Conservation (phyloP, 208 protist species). For the Naegleria gruberi region DNA sequence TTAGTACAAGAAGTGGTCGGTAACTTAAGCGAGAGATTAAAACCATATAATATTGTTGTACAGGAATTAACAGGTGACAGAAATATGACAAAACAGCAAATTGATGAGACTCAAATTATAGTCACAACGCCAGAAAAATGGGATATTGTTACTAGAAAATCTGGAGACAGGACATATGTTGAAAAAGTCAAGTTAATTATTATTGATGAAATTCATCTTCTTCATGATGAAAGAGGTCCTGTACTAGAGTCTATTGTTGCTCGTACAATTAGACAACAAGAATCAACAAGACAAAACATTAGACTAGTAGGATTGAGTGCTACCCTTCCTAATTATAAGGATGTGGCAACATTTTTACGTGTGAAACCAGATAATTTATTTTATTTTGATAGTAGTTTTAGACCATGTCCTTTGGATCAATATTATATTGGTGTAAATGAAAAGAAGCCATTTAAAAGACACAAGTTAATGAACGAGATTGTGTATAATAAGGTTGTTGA, state of each 20-base stretch:
- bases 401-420: conserved; percentile 95
- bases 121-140: conserved; percentile 99
- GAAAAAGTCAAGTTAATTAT: conserved; percentile 78
- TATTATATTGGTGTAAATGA: conserved; percentile 93
- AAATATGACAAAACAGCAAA: conserved; percentile 86
- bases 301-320: conserved; percentile 97
- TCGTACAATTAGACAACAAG: conserved; percentile 78
- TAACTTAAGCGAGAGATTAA: conserved; percentile 86
- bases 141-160: conserved; percentile 98
- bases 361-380: conserved; percentile 83
- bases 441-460: conserved; percentile 81
- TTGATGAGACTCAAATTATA: conserved; percentile 92
- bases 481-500: conserved; percentile 92
- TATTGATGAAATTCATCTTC: conserved; percentile 97
- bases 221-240: conserved; percentile 97
- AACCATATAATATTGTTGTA: conserved; percentile 80
- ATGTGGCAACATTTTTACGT: conserved; percentile 96
- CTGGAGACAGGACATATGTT: conserved; percentile 59
- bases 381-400: conserved; percentile 83
- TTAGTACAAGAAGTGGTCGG: conserved; percentile 97
- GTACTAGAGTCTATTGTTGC: conserved; percentile 98
- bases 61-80: conserved; percentile 96
- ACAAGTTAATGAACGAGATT: conserved; percentile 93
- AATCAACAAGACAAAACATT: conserved; percentile 62
- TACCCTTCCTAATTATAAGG: conserved; percentile 97